Conservation (phyloP, 2,329 filamentous ascomycete genomes). For the Penicillium sp. region DNA sequence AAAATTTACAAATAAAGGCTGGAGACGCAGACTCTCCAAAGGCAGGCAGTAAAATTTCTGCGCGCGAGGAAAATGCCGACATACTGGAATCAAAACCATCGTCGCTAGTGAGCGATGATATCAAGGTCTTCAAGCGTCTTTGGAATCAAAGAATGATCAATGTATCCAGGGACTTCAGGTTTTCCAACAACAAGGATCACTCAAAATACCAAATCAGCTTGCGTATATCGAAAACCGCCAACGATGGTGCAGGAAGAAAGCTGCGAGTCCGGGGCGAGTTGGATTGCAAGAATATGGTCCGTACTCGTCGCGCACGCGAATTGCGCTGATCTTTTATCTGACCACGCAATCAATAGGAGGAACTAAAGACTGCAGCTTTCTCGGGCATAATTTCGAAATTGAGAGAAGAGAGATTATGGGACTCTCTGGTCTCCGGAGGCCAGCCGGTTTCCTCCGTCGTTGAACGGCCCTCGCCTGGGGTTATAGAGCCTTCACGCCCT, state of each 20-base stretch:
- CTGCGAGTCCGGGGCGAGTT: neutral
- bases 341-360: neutral
- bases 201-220: neutral
- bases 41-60: neutral
- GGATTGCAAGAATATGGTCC: neutral
- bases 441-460: neutral
- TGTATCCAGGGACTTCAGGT: neutral
- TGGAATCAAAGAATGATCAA: neutral
- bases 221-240: neutral
- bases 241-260: neutral
- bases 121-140: neutral
- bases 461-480: neutral
- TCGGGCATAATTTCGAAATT: neutral
- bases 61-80: neutral
- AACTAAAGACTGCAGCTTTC: neutral
- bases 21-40: neutral
- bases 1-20: neutral
- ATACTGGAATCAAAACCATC: neutral
- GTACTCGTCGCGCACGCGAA: neutral
- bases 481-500: neutral
- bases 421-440: neutral
- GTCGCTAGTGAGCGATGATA: neutral
- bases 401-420: neutral
- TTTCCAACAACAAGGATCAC: neutral
- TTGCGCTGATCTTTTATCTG: neutral